A percentile compares a stretch with the other conserved stretches of the same genome.
phyloP scores from a whole-genome alignment of 805 yeast genomes.

The Starmera quercuum region DNA sequence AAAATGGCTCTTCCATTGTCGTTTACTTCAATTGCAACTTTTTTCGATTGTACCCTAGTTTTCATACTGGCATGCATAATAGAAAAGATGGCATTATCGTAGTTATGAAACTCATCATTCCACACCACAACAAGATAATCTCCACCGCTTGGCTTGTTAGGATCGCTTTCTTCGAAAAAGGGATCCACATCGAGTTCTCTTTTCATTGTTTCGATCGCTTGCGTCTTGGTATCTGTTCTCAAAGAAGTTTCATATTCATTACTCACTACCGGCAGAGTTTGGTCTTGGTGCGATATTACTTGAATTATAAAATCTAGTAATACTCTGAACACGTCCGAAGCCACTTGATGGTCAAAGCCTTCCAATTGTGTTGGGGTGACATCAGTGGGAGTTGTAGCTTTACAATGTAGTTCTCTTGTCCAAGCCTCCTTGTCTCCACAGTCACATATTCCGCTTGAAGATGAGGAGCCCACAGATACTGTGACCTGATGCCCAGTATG shows the following conservation, averaged over 20 bases:
- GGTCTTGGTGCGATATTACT: slow-evolving; percentile 28
- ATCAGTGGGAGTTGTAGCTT: slow-evolving; percentile 28
- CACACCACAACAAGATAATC: slow-evolving; percentile 52
- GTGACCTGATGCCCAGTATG: slow-evolving; percentile 61
- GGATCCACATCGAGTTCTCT: slow-evolving; percentile 3
- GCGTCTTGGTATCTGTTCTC: background rate
- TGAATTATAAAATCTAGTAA: slow-evolving; percentile 36
- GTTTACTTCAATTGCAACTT: slow-evolving; percentile 38
- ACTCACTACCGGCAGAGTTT: slow-evolving; percentile 31
- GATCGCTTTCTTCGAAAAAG: slow-evolving; percentile 4
- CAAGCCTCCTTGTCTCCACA: slow-evolving; percentile 71
- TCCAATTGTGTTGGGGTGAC: slow-evolving; percentile 13
- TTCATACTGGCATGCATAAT: slow-evolving; percentile 28
- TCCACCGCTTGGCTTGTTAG: slow-evolving; percentile 2
- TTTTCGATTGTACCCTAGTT: slow-evolving; percentile 22
- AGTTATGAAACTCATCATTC: slow-evolving; percentile 73
- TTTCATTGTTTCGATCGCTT: background rate
- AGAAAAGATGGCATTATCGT: slow-evolving; percentile 43
- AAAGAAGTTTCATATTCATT: too few species aligned
- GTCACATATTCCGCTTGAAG: slow-evolving; percentile 56
- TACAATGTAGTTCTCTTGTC: slow-evolving; percentile 43
- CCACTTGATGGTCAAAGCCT: background rate
- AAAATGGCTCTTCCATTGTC: slow-evolving; percentile 42
- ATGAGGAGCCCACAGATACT: slow-evolving; percentile 39
- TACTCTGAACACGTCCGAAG: slow-evolving; percentile 22